Evolutionary conservation across 495 filamentous ascomycete species (phyloP).

Genomic region (Cudoniella acicularis): DNA sequence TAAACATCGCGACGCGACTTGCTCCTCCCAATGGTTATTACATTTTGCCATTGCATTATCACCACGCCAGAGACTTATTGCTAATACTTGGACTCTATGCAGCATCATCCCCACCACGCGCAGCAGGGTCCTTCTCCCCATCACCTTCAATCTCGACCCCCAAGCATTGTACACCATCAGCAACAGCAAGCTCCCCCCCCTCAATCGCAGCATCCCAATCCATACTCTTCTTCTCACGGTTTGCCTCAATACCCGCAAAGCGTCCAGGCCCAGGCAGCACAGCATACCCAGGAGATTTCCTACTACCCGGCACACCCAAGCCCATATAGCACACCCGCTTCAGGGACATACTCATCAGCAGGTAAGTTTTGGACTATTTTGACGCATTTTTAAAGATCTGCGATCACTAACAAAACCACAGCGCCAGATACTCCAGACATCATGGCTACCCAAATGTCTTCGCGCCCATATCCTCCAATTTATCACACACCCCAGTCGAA

Average conservation of each 20-base stretch:
- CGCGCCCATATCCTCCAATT: conserved; percentile 80
- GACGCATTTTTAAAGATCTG: conserved; percentile 8
- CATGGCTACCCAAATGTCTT: conserved; percentile 92
- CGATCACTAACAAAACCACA: conserved; percentile 14
- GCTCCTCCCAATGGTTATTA: conserved; percentile 27
- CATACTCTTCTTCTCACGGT: conserved; percentile 56
- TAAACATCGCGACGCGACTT: conserved; percentile 29
- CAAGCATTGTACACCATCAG: conserved; percentile 61
- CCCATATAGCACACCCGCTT: conserved; percentile 69
- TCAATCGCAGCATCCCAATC: conserved; percentile 47
- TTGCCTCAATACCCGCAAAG: conserved; percentile 45
- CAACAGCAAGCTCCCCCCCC: conserved; percentile 43
- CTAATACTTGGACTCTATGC: conserved; percentile 35
- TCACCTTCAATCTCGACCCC: conserved; percentile 58
- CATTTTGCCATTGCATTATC: conserved; percentile 20
- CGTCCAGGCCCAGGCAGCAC: conserved; percentile 43
- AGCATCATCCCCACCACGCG: conserved; percentile 58
- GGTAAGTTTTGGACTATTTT: conserved; percentile 50
- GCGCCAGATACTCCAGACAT: conserved; percentile 74
- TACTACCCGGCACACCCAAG: conserved; percentile 67
- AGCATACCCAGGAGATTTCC: conserved; percentile 58
- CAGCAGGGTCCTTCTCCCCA: conserved; percentile 45
- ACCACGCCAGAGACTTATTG: conserved; percentile 8
- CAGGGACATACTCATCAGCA: conserved; percentile 71
- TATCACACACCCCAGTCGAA: conserved; percentile 96